Evolutionary conservation across 2,329 filamentous ascomycete species (phyloP), one percentile per base, ranked within the genome.

Genomic region (Ramularia collo-cygni): DNA sequence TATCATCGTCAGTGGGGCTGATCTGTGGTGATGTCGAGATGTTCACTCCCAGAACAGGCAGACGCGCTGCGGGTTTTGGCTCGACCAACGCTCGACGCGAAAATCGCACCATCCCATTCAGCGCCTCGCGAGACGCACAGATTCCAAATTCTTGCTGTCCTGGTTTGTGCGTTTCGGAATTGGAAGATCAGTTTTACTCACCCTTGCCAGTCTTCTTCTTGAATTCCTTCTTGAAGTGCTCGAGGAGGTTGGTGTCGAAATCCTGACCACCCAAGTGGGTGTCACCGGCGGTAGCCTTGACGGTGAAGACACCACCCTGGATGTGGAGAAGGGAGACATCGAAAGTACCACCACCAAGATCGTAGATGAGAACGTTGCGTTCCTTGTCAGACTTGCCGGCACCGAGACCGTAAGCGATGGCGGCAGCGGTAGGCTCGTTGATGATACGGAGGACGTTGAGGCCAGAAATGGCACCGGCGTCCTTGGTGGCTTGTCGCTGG

Each of bases 151-250:
- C n/a, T n/a, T n/a, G n/a, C n/a, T n/a, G n/a, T n/a, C n/a, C n/a
- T n/a, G n/a, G n/a, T n/a, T n/a, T n/a, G n/a, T n/a, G n/a, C n/a
- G n/a, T n/a, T n/a, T n/a, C n/a, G n/a, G n/a, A n/a, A n/a, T n/a
- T n/a, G n/a, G n/a, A n/a, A n/a, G n/a, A n/a, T n/a, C n/a, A n/a
- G n/a, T n/a, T n/a, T n/a, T n/a, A n/a, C n/a, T n/a, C n/a, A n/a
- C n/a, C n/a, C n/a, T n/a, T n/a, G n/a, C n/a, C 72, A 76, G 95
- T 78, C 79, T 95, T 92, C 83, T 95, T 95, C 83, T 96, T 96
- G 81, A 94, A 96, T 58, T 77, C 75, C 83, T 96, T 95, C 74
- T 83, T 82, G 64, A 96, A 87, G 80, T 90, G 77, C 76, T 85
- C 87, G 74, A 96, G 94, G 67, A 96, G 77, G 65, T 90, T 83